Percentiles rank a stretch among this genome's conserved stretches.
phyloP scores from a whole-genome alignment of 2,329 filamentous ascomycete species.

The Fusarium keratoplasticum region DNA sequence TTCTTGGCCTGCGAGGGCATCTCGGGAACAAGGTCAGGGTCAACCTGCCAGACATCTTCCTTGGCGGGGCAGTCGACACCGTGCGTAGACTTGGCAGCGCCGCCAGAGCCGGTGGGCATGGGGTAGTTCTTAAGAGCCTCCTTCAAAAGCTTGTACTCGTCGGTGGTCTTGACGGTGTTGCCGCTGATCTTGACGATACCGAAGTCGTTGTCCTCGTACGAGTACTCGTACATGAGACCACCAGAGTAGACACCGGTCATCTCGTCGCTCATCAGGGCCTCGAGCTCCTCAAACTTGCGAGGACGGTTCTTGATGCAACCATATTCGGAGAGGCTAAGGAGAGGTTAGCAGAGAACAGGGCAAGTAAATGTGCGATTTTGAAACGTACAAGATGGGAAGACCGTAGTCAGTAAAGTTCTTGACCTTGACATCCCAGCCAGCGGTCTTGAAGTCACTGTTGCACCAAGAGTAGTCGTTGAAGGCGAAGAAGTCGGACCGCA shows the following conservation, averaged over 20 bases:
- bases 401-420: conserved; percentile 88
- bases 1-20: conserved; percentile 63
- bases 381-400: conserved; percentile 79
- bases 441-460: conserved; percentile 74
- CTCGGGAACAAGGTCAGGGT: conserved; percentile 61
- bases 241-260: conserved; percentile 96
- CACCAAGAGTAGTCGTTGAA: conserved; percentile 95
- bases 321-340: conserved; percentile 81
- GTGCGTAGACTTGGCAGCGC: conserved; percentile 60
- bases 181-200: conserved; percentile 79
- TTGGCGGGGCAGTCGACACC: conserved; percentile 62
- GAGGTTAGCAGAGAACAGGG: conserved; percentile 1
- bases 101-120: conserved; percentile 63
- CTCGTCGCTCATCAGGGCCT: conserved; percentile 80
- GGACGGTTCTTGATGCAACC: conserved; percentile 83
- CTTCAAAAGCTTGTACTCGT: conserved; percentile 71
- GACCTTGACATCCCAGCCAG: conserved; percentile 91
- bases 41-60: conserved; percentile 63
- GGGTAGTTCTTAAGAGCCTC: conserved; percentile 61
- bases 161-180: conserved; percentile 62
- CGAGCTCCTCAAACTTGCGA: conserved; percentile 84
- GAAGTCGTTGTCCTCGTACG: conserved; percentile 80
- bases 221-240: conserved; percentile 96
- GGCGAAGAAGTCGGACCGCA: conserved; percentile 88
- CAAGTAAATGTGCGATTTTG: neutral